These are phyloP conservation scores for Eutypa lata DNA, from an alignment of 2,329 filamentous ascomycete species.

Conservation along the genomic window DNA sequence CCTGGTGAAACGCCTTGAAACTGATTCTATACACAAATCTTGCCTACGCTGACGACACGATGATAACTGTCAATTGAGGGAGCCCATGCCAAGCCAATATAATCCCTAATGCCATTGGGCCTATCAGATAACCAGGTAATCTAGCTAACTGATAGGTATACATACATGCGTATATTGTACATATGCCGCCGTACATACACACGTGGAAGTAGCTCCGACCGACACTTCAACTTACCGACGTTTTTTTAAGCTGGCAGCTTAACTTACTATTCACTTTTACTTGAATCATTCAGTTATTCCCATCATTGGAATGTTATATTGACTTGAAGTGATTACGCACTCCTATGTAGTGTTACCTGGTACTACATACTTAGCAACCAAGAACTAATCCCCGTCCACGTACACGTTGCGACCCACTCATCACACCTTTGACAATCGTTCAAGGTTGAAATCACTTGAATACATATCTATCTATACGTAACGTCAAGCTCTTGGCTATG, in stretches of 20 bases:
- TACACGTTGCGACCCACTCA: no score
- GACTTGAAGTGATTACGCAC: no score
- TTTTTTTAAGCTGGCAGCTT: no score
- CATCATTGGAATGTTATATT: neutral
- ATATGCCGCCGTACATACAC: neutral
- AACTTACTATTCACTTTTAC: no score
- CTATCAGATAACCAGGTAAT: no score
- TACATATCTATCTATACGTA: neutral
- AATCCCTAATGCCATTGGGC: neutral
- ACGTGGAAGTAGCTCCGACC: neutral
- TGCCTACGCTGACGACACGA: neutral
- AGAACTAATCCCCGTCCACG: no score
- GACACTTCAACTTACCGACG: neutral
- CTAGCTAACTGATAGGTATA: no score
- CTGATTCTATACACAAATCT: neutral
- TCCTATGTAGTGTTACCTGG: no score
- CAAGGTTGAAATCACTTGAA: neutral
- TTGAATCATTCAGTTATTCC: neutral
- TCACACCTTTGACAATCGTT: neutral
- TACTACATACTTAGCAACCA: no score
- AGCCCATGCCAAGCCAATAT: conserved; percentile 5
- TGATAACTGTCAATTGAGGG: conserved; percentile 1
- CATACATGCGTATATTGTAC: neutral
- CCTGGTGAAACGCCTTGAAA: neutral
- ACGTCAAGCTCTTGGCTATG: neutral